Evolutionary conservation across 2,329 filamentous ascomycete species (phyloP).

Genomic region (Fusarium sp.): DNA sequence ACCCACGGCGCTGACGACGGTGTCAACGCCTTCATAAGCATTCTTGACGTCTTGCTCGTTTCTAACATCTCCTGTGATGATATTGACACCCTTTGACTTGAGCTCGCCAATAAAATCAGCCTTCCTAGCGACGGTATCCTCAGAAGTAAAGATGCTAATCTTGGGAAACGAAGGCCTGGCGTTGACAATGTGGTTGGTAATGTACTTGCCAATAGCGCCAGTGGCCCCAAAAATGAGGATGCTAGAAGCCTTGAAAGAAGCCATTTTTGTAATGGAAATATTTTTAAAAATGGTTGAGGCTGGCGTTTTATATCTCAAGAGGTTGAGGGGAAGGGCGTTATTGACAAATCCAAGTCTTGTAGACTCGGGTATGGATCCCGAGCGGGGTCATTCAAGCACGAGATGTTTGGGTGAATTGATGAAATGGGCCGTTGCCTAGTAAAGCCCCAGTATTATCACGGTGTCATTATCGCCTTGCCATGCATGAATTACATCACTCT

Average conservation of each 20-base stretch:
- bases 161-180: conserved; percentile 50
- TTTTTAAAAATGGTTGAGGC: too few relatives aligned
- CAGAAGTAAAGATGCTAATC: conserved; percentile 50
- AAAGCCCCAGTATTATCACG: not conserved
- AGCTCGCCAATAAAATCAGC: conserved; percentile 31
- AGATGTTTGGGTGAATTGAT: conserved; percentile 10
- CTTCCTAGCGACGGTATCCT: conserved; percentile 32
- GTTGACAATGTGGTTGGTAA: conserved; percentile 51
- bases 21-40: conserved; percentile 72
- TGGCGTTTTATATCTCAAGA: not conserved
- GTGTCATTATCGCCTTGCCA: not conserved
- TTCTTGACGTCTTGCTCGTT: conserved; percentile 58
- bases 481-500: not conserved
- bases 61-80: conserved; percentile 53
- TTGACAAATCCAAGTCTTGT: not conserved
- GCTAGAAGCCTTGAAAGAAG: conserved; percentile 31
- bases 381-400: conserved; percentile 24
- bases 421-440: not conserved
- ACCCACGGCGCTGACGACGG: conserved; percentile 73
- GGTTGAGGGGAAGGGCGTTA: not conserved
- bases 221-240: conserved; percentile 53
- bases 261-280: conserved; percentile 18
- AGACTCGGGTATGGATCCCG: not conserved
- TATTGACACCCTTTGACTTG: conserved; percentile 34
- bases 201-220: conserved; percentile 56